A percentile compares a stretch with the other conserved stretches of the same genome.
Conservation (phyloP, 2,329 filamentous ascomycete species). For the Calcarisporium arbuscula region DNA sequence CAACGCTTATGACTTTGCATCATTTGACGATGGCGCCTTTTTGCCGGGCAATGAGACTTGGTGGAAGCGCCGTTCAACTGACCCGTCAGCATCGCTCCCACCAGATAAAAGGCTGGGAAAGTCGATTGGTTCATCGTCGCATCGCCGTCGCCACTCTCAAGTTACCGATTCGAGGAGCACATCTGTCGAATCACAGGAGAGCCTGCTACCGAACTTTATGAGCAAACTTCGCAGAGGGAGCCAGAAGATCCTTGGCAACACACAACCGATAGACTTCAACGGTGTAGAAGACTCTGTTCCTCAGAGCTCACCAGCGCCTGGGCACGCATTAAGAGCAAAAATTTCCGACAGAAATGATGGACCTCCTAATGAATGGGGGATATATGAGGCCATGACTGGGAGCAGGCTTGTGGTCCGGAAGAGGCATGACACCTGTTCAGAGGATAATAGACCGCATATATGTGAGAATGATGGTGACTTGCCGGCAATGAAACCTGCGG, state of each 20-base stretch:
- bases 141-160: constrained; percentile 20
- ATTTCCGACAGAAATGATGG: too few relatives aligned
- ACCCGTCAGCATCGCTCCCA: constrained; percentile 3
- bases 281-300: not conserved
- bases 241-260: constrained; percentile 17
- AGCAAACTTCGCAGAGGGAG: constrained; percentile 21
- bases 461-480: constrained; percentile 21
- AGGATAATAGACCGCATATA: constrained; percentile 24
- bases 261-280: not conserved
- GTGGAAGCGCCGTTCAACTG: constrained; percentile 2
- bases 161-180: constrained; percentile 6
- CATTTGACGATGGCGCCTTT: constrained; percentile 18
- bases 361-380: too few relatives aligned
- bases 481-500: too few relatives aligned
- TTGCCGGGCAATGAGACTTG: constrained; percentile 1
- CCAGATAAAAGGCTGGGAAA: constrained; percentile 14
- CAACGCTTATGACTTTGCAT: constrained; percentile 10
- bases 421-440: constrained; percentile 21
- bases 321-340: too few relatives aligned
- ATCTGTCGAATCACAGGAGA: constrained; percentile 6
- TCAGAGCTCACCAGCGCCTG: constrained; percentile 1
- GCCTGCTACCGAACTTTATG: constrained; percentile 18
- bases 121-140: constrained; percentile 17
- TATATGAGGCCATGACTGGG: constrained; percentile 18
- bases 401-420: constrained; percentile 9